Evolutionary conservation across 805 yeast species (phyloP), one percentile per base, ranked within the genome.

Genomic region (Candida stauntonica): DNA sequence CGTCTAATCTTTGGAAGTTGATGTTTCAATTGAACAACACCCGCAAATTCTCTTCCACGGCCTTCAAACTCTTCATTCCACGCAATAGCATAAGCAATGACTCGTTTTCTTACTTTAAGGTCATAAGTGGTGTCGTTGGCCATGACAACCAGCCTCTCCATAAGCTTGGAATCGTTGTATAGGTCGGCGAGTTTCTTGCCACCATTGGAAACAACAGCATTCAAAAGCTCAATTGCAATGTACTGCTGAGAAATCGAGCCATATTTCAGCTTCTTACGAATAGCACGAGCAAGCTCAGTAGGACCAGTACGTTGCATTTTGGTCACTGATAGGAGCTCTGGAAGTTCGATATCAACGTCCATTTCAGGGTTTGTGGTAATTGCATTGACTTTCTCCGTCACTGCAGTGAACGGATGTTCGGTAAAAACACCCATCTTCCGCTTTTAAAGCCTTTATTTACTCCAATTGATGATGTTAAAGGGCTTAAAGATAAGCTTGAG

Each of bases 201-300:
- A 19, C 75, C 77, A 54, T 81, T 80, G 26, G 76, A 72, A 2
- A 83, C 77, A 17, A 82, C 57, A 15, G 75, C 62, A 49, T 83
- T 85, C 28, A 80, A 60, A 11, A 82, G 40, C 35, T 54, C 81
- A 63, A 88, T 59, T 0, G 95, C 84, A 32, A 85, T 74, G 37
- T 73, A 51, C 57, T 86, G 95, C 47, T 81, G 82, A 15, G 65
- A 61, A 5, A 62, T 56, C 3, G 69, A 54, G n/a, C 97, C 98
- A 55, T 91, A 84, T 63, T 94, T 93, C 55, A 93, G 64, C 53
- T 80, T 79, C 68, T 93, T 93, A 35, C 99, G 73, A 17, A 93
- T 64, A 1, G 96, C 94, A 30, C 98, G 70, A 0, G 97, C 97
- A 2, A 94, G 91, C 58, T 93, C 99, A 26, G 63, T 62, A 3